Percentiles rank a stretch among this genome's conserved stretches.
These are phyloP conservation scores for Scheffersomyces segobiensis DNA, from an alignment of 1,139 yeast genomes.

Conservation along the genomic window DNA sequence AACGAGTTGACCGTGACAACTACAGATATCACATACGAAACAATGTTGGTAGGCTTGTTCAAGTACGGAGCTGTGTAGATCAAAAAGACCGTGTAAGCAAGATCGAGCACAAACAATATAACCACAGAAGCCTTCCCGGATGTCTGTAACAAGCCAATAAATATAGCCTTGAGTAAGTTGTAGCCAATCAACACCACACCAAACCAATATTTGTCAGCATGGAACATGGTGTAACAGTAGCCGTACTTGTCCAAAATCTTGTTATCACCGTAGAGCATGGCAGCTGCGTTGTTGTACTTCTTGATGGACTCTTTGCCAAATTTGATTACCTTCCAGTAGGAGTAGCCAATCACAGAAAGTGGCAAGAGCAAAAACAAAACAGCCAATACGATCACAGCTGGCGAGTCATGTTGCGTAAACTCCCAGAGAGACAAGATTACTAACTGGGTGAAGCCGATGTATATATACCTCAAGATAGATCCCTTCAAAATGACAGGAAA, in stretches of 20 bases:
- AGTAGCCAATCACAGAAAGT: slow-evolving; percentile 55
- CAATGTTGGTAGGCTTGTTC: slow-evolving; percentile 69
- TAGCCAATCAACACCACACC: slow-evolving; percentile 59
- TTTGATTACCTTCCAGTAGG: slow-evolving; percentile 56
- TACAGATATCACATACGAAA: slow-evolving; percentile 62
- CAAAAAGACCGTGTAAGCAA: slow-evolving; percentile 58
- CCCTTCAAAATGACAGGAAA: slow-evolving; percentile 66
- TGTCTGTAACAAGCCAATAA: slow-evolving; percentile 67
- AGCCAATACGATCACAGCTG: slow-evolving; percentile 74
- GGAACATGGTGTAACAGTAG: slow-evolving; percentile 80
- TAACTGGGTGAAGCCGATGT: slow-evolving; percentile 75
- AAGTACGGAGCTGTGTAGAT: slow-evolving; percentile 64
- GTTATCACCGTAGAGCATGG: slow-evolving; percentile 70
- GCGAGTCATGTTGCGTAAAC: slow-evolving; percentile 66
- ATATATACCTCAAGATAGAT: slow-evolving; percentile 64
- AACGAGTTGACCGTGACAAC: slow-evolving; percentile 71
- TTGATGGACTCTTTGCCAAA: slow-evolving; percentile 58
- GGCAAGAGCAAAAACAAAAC: slow-evolving; percentile 59
- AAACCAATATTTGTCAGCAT: slow-evolving; percentile 75
- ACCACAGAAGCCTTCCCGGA: slow-evolving; percentile 72
- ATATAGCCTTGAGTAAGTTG: slow-evolving; percentile 57
- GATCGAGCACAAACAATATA: slow-evolving; percentile 63
- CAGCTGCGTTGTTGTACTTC: slow-evolving; percentile 71
- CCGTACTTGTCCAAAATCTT: slow-evolving; percentile 68
- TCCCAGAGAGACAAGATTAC: slow-evolving; percentile 73